Percentiles rank a stretch among this genome's conserved stretches.
Evolutionary conservation across 257 asterid species (phyloP).

Genomic region (Verbascum thapsus): DNA sequence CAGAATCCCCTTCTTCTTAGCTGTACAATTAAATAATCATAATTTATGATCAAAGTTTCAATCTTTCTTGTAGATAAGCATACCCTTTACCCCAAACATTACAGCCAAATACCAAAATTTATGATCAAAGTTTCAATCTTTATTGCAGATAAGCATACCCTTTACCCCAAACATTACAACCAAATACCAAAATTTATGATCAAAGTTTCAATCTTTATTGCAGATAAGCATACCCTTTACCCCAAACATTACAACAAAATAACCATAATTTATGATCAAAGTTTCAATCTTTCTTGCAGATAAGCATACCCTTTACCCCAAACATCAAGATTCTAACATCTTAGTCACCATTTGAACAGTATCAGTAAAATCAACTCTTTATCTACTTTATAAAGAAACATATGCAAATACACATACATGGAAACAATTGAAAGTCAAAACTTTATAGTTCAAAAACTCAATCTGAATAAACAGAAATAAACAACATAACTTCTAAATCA

Average conservation of each 20-base stretch:
- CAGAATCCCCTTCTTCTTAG: conserved; percentile 54
- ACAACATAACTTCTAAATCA: neutral
- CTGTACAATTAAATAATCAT: conserved; percentile 47
- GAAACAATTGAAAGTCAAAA: neutral
- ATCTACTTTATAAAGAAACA: conserved; percentile 6
- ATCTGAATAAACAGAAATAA: conserved; percentile 5
- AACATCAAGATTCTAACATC: conserved; percentile 7
- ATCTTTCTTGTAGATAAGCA: neutral
- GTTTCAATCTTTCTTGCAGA: neutral
- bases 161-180: too few species aligned
- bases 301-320: conserved; percentile 5
- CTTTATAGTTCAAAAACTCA: conserved; percentile 14
- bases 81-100: too few species aligned
- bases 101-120: conserved; percentile 32
- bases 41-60: conserved; percentile 10
- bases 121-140: neutral
- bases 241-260: conserved; percentile 34
- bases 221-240: conserved; percentile 11
- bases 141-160: conserved; percentile 4
- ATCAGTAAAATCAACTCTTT: conserved; percentile 3
- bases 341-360: neutral
- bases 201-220: neutral
- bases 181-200: conserved; percentile 27
- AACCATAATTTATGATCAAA: conserved; percentile 23
- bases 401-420: conserved; percentile 4